A percentile compares a stretch with the other conserved stretches of the same genome.
These are phyloP conservation scores for Penicillium sp. DNA, from an alignment of 2,329 filamentous ascomycete species.

Conservation along the genomic window DNA sequence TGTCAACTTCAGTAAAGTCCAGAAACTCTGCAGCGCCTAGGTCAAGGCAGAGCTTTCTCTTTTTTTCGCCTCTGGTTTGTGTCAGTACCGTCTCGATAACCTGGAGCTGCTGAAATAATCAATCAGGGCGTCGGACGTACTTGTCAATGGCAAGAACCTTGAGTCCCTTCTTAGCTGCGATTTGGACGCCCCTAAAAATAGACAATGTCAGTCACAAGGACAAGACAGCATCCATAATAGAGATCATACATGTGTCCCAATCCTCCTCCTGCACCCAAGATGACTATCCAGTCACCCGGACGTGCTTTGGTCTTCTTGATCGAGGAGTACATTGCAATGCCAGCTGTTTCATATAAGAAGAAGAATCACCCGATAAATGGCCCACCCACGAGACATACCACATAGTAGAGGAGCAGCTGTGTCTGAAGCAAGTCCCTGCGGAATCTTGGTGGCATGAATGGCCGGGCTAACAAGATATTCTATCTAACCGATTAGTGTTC, in stretches of 20 bases:
- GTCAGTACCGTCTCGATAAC: not conserved
- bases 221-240: not conserved
- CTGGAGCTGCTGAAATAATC: not conserved
- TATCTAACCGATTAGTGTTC: constrained; percentile 4
- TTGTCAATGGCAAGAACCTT: constrained; percentile 43
- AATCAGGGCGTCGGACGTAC: constrained; percentile 17
- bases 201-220: not conserved
- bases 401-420: constrained; percentile 41
- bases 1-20: constrained; percentile 41
- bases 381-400: constrained; percentile 25
- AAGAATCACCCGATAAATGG: not conserved
- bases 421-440: constrained; percentile 34
- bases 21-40: constrained; percentile 38
- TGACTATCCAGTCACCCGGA: constrained; percentile 39
- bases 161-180: constrained; percentile 38
- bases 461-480: constrained; percentile 42
- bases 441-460: constrained; percentile 40
- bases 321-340: constrained; percentile 44
- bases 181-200: constrained; percentile 38
- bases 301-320: constrained; percentile 41
- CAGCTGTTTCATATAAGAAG: constrained; percentile 27
- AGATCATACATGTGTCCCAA: constrained; percentile 42
- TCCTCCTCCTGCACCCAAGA: constrained; percentile 42
- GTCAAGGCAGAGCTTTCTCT: constrained; percentile 36
- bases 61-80: constrained; percentile 33